Conservation (phyloP, 1,139 yeast species). For the Saccharomyces hybrid region DNA sequence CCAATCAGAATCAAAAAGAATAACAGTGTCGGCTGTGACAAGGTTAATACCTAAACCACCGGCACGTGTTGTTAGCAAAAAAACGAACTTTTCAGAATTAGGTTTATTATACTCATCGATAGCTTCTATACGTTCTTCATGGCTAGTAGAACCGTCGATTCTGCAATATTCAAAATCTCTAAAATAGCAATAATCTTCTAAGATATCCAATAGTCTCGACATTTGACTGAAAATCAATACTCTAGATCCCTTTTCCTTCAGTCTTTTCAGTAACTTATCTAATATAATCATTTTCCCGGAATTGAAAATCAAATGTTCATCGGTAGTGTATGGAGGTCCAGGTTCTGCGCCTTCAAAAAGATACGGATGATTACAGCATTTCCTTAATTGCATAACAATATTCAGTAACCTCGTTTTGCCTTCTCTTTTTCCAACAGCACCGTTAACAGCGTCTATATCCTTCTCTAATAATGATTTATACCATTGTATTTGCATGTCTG, state of each 20-base stretch:
- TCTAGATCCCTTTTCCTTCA: conserved; percentile 61
- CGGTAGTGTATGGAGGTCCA: conserved; percentile 79
- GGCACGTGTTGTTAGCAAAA: conserved; percentile 70
- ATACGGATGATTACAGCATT: conserved; percentile 80
- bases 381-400: conserved; percentile 76
- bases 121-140: conserved; percentile 63
- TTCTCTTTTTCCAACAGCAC: conserved; percentile 68
- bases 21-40: conserved; percentile 68
- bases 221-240: conserved; percentile 74
- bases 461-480: conserved; percentile 67
- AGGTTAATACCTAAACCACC: conserved; percentile 83
- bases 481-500: conserved; percentile 71
- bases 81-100: conserved; percentile 58
- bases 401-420: conserved; percentile 66
- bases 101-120: conserved; percentile 74
- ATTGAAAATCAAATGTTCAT: conserved; percentile 68
- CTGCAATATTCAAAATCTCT: conserved; percentile 64
- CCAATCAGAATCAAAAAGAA: conserved; percentile 75
- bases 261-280: conserved; percentile 56
- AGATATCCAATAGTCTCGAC: conserved; percentile 71
- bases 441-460: conserved; percentile 78
- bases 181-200: conserved; percentile 69
- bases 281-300: conserved; percentile 66
- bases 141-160: conserved; percentile 78
- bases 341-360: conserved; percentile 83